Evolutionary conservation across 208 protist species (phyloP).

Genomic region (Herpetomonas tarakana): DNA sequence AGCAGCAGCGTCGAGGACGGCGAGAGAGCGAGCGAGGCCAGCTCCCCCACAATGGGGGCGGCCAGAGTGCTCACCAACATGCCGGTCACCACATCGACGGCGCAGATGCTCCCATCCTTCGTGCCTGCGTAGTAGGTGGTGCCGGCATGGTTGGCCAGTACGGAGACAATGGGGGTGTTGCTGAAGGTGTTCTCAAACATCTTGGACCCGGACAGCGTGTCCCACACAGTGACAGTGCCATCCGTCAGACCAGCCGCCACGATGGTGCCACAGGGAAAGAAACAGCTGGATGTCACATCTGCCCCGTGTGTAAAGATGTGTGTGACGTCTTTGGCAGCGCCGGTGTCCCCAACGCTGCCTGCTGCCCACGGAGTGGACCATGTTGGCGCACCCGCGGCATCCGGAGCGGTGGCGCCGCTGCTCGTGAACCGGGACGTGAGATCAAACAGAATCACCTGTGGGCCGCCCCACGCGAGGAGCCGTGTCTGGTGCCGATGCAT

Average conservation of each 20-base stretch:
- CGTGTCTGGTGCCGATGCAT: slow-evolving; percentile 35
- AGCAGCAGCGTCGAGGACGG: slow-evolving; percentile 71
- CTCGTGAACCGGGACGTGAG: slow-evolving; percentile 9
- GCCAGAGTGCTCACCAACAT: slow-evolving; percentile 60
- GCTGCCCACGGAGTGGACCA: too few relatives aligned
- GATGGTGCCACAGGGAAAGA: slow-evolving; percentile 72
- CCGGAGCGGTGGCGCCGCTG: neutral
- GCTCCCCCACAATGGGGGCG: slow-evolving; percentile 61
- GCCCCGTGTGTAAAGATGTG: slow-evolving; percentile 55
- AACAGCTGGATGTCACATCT: slow-evolving; percentile 67
- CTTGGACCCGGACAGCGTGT: slow-evolving; percentile 48
- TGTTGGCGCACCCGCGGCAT: too few relatives aligned
- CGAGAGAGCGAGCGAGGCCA: slow-evolving; percentile 68
- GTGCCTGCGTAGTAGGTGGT: slow-evolving; percentile 76
- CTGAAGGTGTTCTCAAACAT: slow-evolving; percentile 71
- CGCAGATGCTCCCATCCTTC: slow-evolving; percentile 66
- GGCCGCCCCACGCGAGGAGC: slow-evolving; percentile 71
- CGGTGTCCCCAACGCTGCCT: neutral
- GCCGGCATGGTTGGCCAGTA: slow-evolving; percentile 58
- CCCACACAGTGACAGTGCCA: slow-evolving; percentile 76
- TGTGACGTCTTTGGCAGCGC: slow-evolving; percentile 15
- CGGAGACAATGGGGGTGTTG: slow-evolving; percentile 51
- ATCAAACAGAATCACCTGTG: slow-evolving; percentile 53
- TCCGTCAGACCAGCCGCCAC: slow-evolving; percentile 75
- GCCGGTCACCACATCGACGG: slow-evolving; percentile 73